These are phyloP conservation scores for Escallonia rubra DNA, from an alignment of 129 eudicot species.

Conservation along the genomic window DNA sequence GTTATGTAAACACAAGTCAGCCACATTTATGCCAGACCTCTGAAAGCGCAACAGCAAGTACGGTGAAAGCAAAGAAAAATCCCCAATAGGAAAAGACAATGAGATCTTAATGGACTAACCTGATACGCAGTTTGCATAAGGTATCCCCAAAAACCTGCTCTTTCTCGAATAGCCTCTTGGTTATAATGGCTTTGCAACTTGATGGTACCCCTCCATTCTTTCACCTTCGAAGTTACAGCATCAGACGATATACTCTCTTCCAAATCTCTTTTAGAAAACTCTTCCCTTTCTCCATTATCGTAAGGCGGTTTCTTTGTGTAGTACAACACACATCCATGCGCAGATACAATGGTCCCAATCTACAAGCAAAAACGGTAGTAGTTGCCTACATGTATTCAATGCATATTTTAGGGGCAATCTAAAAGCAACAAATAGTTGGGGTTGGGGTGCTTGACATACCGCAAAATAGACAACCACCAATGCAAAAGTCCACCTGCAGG, in stretches of 20 bases:
- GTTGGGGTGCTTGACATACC: slow-evolving; percentile 6
- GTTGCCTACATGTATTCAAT: too few relatives aligned
- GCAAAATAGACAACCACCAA: slow-evolving; percentile 28
- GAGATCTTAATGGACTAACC: slow-evolving; percentile 6
- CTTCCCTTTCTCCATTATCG: background rate
- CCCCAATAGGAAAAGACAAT: too few relatives aligned
- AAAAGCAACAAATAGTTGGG: background rate
- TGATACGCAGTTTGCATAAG: slow-evolving; percentile 24
- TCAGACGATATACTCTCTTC: background rate
- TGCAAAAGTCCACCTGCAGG: slow-evolving; percentile 32
- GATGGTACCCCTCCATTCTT: background rate
- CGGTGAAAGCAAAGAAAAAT: too few relatives aligned
- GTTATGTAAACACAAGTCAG: too few relatives aligned
- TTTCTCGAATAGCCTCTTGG: slow-evolving; percentile 4
- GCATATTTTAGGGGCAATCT: background rate
- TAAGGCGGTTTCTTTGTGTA: background rate
- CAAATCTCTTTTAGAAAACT: background rate
- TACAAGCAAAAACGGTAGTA: background rate
- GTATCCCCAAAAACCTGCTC: slow-evolving; percentile 25
- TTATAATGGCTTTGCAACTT: slow-evolving; percentile 9
- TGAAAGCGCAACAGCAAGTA: too few relatives aligned
- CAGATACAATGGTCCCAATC: slow-evolving; percentile 25
- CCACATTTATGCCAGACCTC: too few relatives aligned
- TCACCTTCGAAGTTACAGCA: background rate
- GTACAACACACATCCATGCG: slow-evolving; percentile 23